Evolutionary conservation across 108 stramenopile species (phyloP), one percentile per base, ranked within the genome.

Genomic region (Bacterosira constricta): DNA sequence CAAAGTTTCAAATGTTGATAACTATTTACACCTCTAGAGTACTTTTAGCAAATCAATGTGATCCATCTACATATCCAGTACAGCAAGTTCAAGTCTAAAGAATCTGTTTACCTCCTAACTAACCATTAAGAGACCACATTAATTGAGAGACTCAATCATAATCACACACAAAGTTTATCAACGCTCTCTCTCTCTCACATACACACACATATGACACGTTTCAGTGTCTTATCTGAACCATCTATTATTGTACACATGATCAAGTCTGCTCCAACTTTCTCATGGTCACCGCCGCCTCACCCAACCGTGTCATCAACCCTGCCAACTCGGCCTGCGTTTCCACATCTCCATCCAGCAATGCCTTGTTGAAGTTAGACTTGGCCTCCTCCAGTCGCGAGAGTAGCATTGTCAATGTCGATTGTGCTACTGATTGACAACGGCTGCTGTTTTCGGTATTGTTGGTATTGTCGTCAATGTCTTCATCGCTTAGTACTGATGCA

Each of bases 251-350:
- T 45, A 3, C 3, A 3, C 15, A 18, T 18, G 15, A 15, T 6
- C 9, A 6, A 6, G 46, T 18, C 17, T 34, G 27, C 46, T 69
- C 68, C 20, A 69, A 47, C 56, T 69, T 69, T 34, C 42, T 57
- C 68, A 69, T 47, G 6, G 68, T 44, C 35, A 69, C 46, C 44
- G 68, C 68, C 32, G 68, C 68, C 34, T 69, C 68, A 4, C 68
- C 68, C 57, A 69, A 47, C 46, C 39, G 42, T 21, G 68, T 42
- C 42, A 69, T 69, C 57, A 69, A 47, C 31, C n/a, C 17, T 1
- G 68, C 68, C 68, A 69, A 45, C 13, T 46, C 57, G 2, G 56
- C 34, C 32, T 58, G 68, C 35, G 56, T 49, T 44, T 49, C 53
- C 45, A 69, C 46, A 27, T 59, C 37, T 18, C 31, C 56, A 3